A percentile compares a stretch with the other conserved stretches of the same genome.
phyloP scores from a whole-genome alignment of 148 eudicot species.

The Dysphania ambrosioides region DNA sequence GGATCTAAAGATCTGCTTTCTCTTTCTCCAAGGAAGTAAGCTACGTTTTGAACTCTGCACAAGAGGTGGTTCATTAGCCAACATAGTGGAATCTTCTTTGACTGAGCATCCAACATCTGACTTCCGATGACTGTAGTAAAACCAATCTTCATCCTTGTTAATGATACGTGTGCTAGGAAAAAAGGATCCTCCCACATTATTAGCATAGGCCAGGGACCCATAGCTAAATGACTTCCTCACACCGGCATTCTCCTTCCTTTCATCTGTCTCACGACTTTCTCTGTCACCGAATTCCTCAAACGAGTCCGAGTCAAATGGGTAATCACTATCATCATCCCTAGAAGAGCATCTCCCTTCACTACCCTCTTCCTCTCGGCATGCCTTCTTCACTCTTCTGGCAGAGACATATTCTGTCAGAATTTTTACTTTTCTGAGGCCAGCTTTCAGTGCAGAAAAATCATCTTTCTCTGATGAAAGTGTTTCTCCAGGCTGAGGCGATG shows the following conservation, averaged over 20 bases:
- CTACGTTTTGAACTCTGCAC: conserved; percentile 60
- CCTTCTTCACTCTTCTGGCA: conserved; percentile 65
- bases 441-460: conserved; percentile 89
- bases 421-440: conserved; percentile 78
- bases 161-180: conserved; percentile 45
- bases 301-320: conserved; percentile 73
- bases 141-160: conserved; percentile 63
- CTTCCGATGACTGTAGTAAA: conserved; percentile 76
- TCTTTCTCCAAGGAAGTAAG: conserved; percentile 87
- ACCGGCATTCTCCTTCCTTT: conserved; percentile 51
- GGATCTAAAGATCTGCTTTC: conserved; percentile 73
- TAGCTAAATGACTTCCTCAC: conserved; percentile 85
- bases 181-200: conserved; percentile 55
- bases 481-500: conserved; percentile 38
- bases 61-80: conserved; percentile 42
- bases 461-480: conserved; percentile 58
- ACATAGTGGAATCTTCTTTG: conserved; percentile 44
- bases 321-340: conserved; percentile 75
- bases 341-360: conserved; percentile 54
- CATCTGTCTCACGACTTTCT: conserved; percentile 66
- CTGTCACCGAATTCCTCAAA: conserved; percentile 65
- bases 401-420: conserved; percentile 78
- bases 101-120: conserved; percentile 71
- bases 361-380: conserved; percentile 60
- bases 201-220: conserved; percentile 76